Percentiles rank a stretch among this genome's conserved stretches.
These are phyloP conservation scores for Magnolia officinalis DNA, from an alignment of 164 flowering plant genomes.

Conservation along the genomic window DNA sequence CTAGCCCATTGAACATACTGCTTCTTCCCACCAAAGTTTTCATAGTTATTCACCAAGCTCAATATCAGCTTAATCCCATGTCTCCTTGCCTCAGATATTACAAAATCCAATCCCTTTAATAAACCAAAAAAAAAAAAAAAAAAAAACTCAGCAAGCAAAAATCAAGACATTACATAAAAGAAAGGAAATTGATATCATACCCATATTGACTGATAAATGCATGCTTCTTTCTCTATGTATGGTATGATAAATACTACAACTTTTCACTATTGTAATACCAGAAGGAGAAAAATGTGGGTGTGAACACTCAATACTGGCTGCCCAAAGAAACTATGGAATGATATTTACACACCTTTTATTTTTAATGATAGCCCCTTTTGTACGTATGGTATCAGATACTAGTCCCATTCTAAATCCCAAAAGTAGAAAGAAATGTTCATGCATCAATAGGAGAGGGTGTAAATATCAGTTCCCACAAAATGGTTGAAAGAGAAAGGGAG, in stretches of 20 bases:
- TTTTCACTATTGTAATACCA: too few relatives aligned
- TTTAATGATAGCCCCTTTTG: too few relatives aligned
- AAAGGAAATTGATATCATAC: not conserved
- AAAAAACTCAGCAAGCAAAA: not conserved
- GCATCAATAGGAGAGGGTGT: too few relatives aligned
- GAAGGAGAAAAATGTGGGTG: not conserved
- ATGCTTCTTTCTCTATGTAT: too few relatives aligned
- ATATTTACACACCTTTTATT: too few relatives aligned
- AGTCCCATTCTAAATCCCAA: too few relatives aligned
- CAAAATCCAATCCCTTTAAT: constrained; percentile 55
- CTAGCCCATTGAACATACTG: constrained; percentile 85
- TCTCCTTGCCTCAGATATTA: constrained; percentile 62
- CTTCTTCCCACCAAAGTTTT: constrained; percentile 60
- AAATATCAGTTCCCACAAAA: too few relatives aligned
- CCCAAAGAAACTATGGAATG: too few relatives aligned
- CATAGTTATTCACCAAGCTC: constrained; percentile 72
- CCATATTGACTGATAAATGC: not conserved
- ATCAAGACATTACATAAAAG: not conserved
- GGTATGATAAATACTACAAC: too few relatives aligned
- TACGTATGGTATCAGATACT: too few relatives aligned
- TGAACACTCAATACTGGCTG: not conserved
- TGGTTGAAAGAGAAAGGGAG: too few relatives aligned
- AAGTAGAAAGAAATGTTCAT: too few relatives aligned
- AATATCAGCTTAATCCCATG: constrained; percentile 62
- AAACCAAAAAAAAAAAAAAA: not conserved